phyloP scores from a whole-genome alignment of 2,329 filamentous ascomycete genomes.

The Aureobasidium zeae region DNA sequence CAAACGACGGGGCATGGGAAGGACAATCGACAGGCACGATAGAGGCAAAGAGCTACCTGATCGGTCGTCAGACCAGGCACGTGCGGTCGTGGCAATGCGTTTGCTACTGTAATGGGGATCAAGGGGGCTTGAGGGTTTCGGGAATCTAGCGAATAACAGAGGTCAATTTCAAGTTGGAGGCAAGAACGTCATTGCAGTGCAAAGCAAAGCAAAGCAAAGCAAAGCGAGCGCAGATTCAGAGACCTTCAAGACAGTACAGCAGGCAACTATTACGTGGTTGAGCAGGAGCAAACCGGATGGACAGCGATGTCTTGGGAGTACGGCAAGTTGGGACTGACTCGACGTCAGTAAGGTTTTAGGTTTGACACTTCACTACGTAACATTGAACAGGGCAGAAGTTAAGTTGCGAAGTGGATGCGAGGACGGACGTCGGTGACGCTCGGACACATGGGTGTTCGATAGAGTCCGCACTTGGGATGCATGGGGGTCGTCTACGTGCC shows the following conservation, averaged over 20 bases:
- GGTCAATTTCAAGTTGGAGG: too few species aligned
- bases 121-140: conserved; percentile 9
- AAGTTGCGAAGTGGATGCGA: too few species aligned
- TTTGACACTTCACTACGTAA: not conserved
- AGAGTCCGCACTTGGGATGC: not conserved
- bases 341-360: conserved; percentile 4
- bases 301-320: not conserved
- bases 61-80: too few species aligned
- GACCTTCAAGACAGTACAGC: not conserved
- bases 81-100: conserved; percentile 11
- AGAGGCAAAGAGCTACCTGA: not conserved
- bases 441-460: not conserved
- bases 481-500: not conserved
- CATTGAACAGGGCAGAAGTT: not conserved
- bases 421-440: not conserved
- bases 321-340: not conserved
- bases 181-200: not conserved
- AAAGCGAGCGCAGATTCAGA: not conserved
- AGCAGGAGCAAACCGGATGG: not conserved
- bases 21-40: conserved; percentile 13
- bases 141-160: not conserved
- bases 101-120: not conserved
- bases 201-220: not conserved
- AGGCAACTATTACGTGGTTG: not conserved
- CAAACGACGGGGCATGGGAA: conserved; percentile 13